A percentile compares a stretch with the other conserved stretches of the same genome.
These are phyloP conservation scores for Sisymbrium altissimum DNA, from an alignment of 345 rosid genomes.

Conservation along the genomic window DNA sequence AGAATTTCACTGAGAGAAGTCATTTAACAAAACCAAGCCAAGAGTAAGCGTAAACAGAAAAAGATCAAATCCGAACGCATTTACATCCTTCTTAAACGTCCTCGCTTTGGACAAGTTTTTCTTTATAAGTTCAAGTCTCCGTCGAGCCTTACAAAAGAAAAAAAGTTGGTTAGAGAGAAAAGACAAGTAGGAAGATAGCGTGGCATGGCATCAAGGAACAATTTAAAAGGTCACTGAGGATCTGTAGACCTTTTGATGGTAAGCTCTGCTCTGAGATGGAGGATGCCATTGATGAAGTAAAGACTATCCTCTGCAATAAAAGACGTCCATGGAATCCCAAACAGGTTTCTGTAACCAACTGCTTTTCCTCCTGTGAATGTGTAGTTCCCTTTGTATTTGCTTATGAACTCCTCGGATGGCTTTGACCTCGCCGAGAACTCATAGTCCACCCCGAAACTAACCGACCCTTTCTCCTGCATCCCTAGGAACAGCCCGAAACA, in stretches of 20 bases:
- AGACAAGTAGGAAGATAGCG: neutral
- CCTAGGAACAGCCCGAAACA: conserved; percentile 94
- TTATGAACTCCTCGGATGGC: conserved; percentile 74
- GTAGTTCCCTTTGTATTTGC: conserved; percentile 94
- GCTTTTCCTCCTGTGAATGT: conserved; percentile 95
- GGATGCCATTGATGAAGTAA: conserved; percentile 76
- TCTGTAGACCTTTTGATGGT: conserved; percentile 51
- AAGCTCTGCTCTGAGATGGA: conserved; percentile 92
- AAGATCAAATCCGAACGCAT: neutral
- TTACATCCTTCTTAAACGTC: conserved; percentile 15
- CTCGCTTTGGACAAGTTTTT: neutral
- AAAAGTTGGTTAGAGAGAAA: conserved; percentile 12
- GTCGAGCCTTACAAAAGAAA: neutral
- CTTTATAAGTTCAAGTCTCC: conserved; percentile 2
- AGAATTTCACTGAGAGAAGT: neutral
- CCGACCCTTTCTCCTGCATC: conserved; percentile 97
- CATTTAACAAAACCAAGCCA: neutral
- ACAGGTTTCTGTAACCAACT: conserved; percentile 87
- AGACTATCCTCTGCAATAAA: conserved; percentile 80
- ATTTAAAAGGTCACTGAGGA: conserved; percentile 13
- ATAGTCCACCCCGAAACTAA: conserved; percentile 87
- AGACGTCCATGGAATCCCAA: conserved; percentile 74
- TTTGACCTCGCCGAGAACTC: conserved; percentile 90
- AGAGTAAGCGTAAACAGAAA: neutral
- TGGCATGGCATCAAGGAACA: neutral